Evolutionary conservation across 2,329 filamentous ascomycete species (phyloP).

Genomic region (Exophiala xenobiotica): DNA sequence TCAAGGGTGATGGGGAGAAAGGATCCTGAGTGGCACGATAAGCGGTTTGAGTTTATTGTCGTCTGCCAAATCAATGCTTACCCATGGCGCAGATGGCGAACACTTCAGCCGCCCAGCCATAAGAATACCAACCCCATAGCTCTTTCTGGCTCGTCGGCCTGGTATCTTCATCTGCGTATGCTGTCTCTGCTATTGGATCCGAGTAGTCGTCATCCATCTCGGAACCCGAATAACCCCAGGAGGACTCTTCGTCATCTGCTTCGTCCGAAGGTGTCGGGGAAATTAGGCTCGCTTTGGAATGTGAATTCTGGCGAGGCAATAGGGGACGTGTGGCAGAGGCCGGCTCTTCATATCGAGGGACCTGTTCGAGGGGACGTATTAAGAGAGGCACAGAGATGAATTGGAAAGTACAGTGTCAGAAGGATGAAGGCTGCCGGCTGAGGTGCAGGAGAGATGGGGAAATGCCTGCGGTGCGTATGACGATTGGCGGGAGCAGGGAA

Average conservation of each 20-base stretch:
- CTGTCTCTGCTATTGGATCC: constrained; percentile 35
- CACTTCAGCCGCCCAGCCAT: constrained; percentile 93
- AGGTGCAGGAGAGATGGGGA: not conserved
- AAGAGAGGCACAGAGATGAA: not conserved
- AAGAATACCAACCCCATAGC: constrained; percentile 91
- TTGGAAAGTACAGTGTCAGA: not conserved
- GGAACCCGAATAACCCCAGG: constrained; percentile 34
- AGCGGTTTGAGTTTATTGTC: constrained; percentile 20
- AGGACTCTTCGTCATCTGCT: constrained; percentile 62
- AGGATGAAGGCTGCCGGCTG: not conserved
- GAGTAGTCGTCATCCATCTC: constrained; percentile 36
- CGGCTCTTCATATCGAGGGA: constrained; percentile 28
- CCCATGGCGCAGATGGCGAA: constrained; percentile 90
- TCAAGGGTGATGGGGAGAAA: constrained; percentile 97
- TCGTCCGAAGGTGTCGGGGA: constrained; percentile 64
- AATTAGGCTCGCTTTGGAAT: constrained; percentile 56
- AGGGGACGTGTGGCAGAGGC: constrained; percentile 17
- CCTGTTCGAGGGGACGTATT: constrained; percentile 22
- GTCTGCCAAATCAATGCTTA: constrained; percentile 26
- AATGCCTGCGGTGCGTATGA: not conserved
- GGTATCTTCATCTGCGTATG: constrained; percentile 81
- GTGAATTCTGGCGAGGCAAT: constrained; percentile 20
- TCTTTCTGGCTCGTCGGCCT: constrained; percentile 85
- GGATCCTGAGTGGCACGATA: constrained; percentile 58
- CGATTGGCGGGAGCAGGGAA: constrained; percentile 11